Base-by-base conservation (phyloP, 2,329 filamentous ascomycete genomes). In the Colletotrichum gigasporum region DNA sequence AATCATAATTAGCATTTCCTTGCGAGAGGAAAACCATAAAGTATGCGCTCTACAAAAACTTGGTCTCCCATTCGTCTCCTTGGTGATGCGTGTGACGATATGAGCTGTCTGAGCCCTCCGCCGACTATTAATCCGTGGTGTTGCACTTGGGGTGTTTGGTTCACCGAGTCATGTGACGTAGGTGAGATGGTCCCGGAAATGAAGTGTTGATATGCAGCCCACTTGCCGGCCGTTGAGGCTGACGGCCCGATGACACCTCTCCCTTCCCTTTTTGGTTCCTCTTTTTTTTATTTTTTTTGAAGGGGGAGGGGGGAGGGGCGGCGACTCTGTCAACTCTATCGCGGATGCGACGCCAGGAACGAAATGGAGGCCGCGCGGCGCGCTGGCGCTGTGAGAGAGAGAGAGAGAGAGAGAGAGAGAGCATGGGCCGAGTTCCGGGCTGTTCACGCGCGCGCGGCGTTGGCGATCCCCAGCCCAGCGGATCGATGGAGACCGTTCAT, bases 1-100 rank as follows among this genome's bases (percentile, higher is more conserved):
- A 65, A 45, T 67, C n/a, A n/a, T 61, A 62, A 61, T 42, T 60
- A 54, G 48, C 30, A n/a, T 45, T 44, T 16, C 48, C 44, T 32
- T 18, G 24, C 16, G 14, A 59, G 45, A 30, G 39, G 50, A 45
- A 63, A 45, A n/a, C n/a, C n/a, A n/a, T 41, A 42, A 34, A 51
- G 24, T 7, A 63, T 41, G 57, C 45, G 42, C 57, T 57, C 34
- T 61, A 22, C 11, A 34, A 44, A 48, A 24, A 14, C 8, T 18
- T 14, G 16, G n/a, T 35, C 5, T 20, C 5, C 5, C 10, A 16
- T 44, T 16, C 35, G 5, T 22, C 11, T 3, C 8, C 10, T 10
- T 44, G 12, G 3, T 30, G 44, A 48, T 6, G 9, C 5, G 24
- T 30, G 24, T 30, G 24, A 9, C 10, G 16, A 16, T 16, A 8